Conservation (phyloP, 768 basidiomycete genomes). For the Mycena pura region DNA sequence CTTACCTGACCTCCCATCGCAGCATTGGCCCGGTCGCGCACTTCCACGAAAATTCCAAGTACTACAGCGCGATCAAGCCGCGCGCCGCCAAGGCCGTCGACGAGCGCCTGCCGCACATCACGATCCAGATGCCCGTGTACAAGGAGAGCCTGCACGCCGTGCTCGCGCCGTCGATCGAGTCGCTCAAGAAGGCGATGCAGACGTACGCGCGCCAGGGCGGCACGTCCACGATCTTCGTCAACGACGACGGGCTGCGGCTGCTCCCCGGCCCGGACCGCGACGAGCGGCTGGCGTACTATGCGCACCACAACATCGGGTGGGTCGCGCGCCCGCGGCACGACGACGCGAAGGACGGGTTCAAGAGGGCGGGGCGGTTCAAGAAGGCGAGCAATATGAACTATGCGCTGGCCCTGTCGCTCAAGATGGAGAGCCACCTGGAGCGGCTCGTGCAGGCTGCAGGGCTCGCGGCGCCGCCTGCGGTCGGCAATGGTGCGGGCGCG, state of each 20-base stretch:
- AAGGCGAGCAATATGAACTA: slow-evolving; percentile 92
- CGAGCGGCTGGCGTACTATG: slow-evolving; percentile 74
- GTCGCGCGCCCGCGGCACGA: slow-evolving; percentile 81
- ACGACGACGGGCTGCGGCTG: slow-evolving; percentile 82
- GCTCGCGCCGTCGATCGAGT: background rate
- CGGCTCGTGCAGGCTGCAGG: slow-evolving; percentile 40
- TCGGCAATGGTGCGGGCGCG: too few species aligned
- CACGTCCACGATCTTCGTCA: slow-evolving; percentile 72
- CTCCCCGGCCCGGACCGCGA: slow-evolving; percentile 51
- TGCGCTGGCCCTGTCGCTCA: slow-evolving; percentile 71
- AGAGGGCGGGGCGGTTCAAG: slow-evolving; percentile 85
- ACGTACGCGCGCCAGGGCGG: slow-evolving; percentile 52
- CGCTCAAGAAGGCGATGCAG: slow-evolving; percentile 66
- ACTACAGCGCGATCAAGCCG: slow-evolving; percentile 75
- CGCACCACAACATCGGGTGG: slow-evolving; percentile 79
- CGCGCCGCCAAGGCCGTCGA: slow-evolving; percentile 67
- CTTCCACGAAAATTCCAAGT: slow-evolving; percentile 81
- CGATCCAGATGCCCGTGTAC: slow-evolving; percentile 85
- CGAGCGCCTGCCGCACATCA: slow-evolving; percentile 70
- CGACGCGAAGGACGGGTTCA: slow-evolving; percentile 64
- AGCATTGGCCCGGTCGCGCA: slow-evolving; percentile 85
- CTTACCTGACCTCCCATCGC: background rate
- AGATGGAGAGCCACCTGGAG: slow-evolving; percentile 57
- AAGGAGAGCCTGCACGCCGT: slow-evolving; percentile 73
- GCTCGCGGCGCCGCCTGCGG: slow-evolving; percentile 3